Conservation (phyloP, 2,329 filamentous ascomycete genomes). For the Nemania serpens region DNA sequence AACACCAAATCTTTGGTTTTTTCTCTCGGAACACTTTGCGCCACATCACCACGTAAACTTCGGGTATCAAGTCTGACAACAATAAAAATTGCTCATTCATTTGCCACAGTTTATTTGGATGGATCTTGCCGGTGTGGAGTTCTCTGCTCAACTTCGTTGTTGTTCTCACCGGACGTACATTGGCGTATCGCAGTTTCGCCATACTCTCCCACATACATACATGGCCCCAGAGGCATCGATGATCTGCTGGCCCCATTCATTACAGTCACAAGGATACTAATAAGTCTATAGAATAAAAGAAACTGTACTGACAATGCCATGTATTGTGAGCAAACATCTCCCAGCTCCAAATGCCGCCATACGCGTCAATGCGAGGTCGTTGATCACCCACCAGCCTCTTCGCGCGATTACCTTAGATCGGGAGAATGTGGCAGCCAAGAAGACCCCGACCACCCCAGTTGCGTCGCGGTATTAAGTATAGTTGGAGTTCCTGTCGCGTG, state of each 20-base stretch:
- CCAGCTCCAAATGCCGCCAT: background rate
- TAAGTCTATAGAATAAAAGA: too few species aligned
- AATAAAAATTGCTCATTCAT: background rate
- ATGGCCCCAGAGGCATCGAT: background rate
- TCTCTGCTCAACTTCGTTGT: background rate
- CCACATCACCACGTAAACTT: background rate
- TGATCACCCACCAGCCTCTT: background rate
- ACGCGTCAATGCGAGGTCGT: background rate
- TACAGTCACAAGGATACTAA: background rate
- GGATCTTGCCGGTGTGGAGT: background rate
- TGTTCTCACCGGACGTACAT: background rate
- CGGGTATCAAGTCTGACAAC: slow-evolving; percentile 2
- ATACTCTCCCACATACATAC: background rate
- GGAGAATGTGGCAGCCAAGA: slow-evolving; percentile 88
- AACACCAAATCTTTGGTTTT: background rate
- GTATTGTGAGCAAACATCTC: background rate
- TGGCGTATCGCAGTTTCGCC: background rate
- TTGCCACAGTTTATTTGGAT: background rate
- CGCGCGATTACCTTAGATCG: slow-evolving; percentile 55
- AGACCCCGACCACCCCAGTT: slow-evolving; percentile 91
- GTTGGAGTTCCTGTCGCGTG: slow-evolving; percentile 61
- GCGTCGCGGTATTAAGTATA: slow-evolving; percentile 75
- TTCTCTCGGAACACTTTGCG: background rate
- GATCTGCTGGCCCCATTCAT: slow-evolving; percentile 13
- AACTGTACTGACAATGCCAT: background rate